Percentiles rank a stretch among this genome's conserved stretches.
Evolutionary conservation across 2,329 filamentous ascomycete genomes (phyloP).

Genomic region (Xylariaceae sp.): DNA sequence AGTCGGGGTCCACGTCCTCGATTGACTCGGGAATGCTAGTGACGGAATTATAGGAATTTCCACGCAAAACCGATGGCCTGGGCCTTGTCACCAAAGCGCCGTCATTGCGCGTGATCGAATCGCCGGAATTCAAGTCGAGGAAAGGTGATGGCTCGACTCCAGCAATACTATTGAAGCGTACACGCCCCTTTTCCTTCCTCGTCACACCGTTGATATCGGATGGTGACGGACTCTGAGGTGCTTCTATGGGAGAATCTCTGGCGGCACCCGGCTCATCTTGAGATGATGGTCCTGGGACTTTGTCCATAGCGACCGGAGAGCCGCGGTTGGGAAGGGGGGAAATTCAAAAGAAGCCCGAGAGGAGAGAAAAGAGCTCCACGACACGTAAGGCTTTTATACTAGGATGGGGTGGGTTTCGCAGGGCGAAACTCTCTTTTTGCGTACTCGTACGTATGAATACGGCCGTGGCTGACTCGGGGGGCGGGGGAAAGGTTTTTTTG

Average conservation of each 20-base stretch:
- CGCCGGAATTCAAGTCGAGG: constrained; percentile 21
- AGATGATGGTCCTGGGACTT: constrained; percentile 18
- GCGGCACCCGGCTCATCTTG: constrained; percentile 19
- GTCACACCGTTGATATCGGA: constrained; percentile 15
- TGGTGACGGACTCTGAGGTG: constrained; percentile 21
- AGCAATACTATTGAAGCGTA: constrained; percentile 52
- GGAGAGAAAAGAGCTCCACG: constrained; percentile 5
- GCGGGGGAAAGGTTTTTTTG: background rate
- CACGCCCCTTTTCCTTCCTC: constrained; percentile 50
- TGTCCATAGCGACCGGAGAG: constrained; percentile 22
- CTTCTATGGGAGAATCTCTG: constrained; percentile 20
- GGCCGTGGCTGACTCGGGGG: background rate
- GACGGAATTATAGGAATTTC: constrained; percentile 45
- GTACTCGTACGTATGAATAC: background rate
- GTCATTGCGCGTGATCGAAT: constrained; percentile 15
- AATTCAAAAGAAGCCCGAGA: background rate
- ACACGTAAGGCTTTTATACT: constrained; percentile 6
- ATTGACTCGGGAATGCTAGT: constrained; percentile 35
- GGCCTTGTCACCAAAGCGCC: constrained; percentile 30
- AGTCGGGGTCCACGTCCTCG: constrained; percentile 28
- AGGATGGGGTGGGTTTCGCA: background rate
- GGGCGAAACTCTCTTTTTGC: background rate
- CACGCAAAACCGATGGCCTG: constrained; percentile 47
- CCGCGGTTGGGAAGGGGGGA: background rate
- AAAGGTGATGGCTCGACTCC: constrained; percentile 36